These are phyloP conservation scores for Penicillium bialowiezense DNA, from an alignment of 495 filamentous ascomycete genomes.

Conservation along the genomic window DNA sequence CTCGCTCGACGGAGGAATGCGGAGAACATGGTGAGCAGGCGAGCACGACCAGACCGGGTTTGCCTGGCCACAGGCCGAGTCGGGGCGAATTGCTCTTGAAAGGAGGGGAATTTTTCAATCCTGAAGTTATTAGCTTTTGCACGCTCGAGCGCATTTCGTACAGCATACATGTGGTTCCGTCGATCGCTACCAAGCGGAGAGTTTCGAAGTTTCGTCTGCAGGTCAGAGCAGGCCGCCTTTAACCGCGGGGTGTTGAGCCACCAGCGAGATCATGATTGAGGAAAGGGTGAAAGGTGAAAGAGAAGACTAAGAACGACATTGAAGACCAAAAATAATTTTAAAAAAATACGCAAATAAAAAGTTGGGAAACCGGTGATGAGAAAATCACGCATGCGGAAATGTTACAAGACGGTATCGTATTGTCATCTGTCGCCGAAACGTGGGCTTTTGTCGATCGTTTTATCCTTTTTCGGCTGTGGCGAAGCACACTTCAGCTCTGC, in stretches of 20 bases:
- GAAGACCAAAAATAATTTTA: background rate
- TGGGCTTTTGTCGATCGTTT: conserved; percentile 4
- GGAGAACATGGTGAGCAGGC: conserved; percentile 31
- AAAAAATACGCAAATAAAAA: background rate
- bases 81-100: conserved; percentile 9
- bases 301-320: background rate
- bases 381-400: conserved; percentile 8
- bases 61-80: conserved; percentile 9
- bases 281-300: background rate
- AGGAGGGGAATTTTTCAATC: conserved; percentile 18
- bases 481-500: background rate
- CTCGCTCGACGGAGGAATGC: conserved; percentile 19
- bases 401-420: conserved; percentile 5
- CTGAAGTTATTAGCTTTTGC: conserved; percentile 5
- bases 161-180: conserved; percentile 16
- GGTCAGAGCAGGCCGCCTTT: conserved; percentile 13
- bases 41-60: conserved; percentile 13
- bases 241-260: conserved; percentile 24
- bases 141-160: background rate
- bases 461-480: conserved; percentile 1
- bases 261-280: background rate
- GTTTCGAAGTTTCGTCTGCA: conserved; percentile 16
- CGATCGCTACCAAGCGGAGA: conserved; percentile 20
- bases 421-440: conserved; percentile 8
- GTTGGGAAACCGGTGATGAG: background rate